A percentile compares a stretch with the other conserved stretches of the same genome.
phyloP scores from a whole-genome alignment of 2,329 filamentous ascomycete genomes.

The Daldinia sp. region DNA sequence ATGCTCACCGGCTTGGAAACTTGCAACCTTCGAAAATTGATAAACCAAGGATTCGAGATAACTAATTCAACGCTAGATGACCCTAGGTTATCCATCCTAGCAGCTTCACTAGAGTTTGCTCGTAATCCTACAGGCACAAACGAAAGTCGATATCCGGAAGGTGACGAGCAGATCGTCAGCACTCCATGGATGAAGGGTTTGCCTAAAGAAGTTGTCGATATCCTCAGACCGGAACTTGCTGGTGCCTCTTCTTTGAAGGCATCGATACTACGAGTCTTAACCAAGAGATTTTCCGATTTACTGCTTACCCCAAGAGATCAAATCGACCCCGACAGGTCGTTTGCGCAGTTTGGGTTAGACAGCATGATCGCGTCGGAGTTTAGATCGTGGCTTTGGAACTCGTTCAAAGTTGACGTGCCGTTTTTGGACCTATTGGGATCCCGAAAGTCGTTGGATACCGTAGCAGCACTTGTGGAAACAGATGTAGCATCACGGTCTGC shows the following conservation, averaged over 20 bases:
- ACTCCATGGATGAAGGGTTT: not conserved
- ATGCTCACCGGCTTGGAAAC: not conserved
- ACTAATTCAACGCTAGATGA: not conserved
- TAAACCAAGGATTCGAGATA: not conserved
- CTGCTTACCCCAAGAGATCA: conserved; percentile 37
- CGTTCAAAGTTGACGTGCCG: conserved; percentile 48
- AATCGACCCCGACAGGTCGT: conserved; percentile 39
- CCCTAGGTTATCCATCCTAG: not conserved
- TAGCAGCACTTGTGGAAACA: not conserved
- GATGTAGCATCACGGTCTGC: not conserved
- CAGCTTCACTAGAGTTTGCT: not conserved
- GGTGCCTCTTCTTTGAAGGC: not conserved
- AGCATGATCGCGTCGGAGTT: conserved; percentile 54
- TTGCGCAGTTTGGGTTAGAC: conserved; percentile 50
- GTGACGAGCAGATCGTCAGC: not conserved
- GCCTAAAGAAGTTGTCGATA: not conserved
- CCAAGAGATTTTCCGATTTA: not conserved
- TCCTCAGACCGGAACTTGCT: not conserved
- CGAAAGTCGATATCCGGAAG: not conserved
- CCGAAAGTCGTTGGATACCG: not conserved
- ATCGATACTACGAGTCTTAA: not conserved
- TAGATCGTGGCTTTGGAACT: conserved; percentile 48
- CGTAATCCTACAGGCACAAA: not conserved
- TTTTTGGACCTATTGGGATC: conserved; percentile 38
- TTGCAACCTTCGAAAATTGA: not conserved